A percentile compares a stretch with the other conserved stretches of the same genome.
These are phyloP conservation scores for Panicum miliaceum DNA, from an alignment of 176 grass and related monocot genomes.

Conservation along the genomic window DNA sequence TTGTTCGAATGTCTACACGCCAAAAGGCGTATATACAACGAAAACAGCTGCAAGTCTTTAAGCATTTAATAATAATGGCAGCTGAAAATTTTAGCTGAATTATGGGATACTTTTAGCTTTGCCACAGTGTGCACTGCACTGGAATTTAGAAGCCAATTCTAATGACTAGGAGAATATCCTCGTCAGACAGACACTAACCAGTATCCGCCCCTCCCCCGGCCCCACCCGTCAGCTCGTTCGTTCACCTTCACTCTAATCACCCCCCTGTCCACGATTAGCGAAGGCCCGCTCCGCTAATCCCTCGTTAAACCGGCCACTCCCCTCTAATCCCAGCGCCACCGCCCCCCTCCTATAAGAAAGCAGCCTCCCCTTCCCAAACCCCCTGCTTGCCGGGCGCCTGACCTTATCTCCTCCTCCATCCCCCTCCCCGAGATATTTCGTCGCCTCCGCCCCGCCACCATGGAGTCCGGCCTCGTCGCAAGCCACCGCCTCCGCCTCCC, in stretches of 20 bases:
- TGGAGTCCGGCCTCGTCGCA: conserved; percentile 70
- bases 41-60: background rate
- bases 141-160: background rate
- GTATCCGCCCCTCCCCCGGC: background rate
- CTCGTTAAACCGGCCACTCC: background rate
- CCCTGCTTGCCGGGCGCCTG: conserved; percentile 45
- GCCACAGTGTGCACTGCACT: no score
- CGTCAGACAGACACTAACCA: background rate
- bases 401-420: conserved; percentile 45
- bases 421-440: conserved; percentile 31
- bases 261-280: conserved; percentile 9
- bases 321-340: conserved; percentile 10
- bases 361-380: conserved; percentile 19
- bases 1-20: no score
- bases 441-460: conserved; percentile 15
- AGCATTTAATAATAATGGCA: background rate
- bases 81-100: background rate
- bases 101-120: no score
- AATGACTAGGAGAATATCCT: background rate
- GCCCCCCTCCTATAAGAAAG: conserved; percentile 1
- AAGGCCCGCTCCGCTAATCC: conserved; percentile 15
- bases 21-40: background rate
- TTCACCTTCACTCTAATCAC: conserved; percentile 5
- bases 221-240: conserved; percentile 36
- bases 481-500: conserved; percentile 58